Conservation (phyloP, 2,329 filamentous ascomycete genomes). For the Mycosphaerella sp. region DNA sequence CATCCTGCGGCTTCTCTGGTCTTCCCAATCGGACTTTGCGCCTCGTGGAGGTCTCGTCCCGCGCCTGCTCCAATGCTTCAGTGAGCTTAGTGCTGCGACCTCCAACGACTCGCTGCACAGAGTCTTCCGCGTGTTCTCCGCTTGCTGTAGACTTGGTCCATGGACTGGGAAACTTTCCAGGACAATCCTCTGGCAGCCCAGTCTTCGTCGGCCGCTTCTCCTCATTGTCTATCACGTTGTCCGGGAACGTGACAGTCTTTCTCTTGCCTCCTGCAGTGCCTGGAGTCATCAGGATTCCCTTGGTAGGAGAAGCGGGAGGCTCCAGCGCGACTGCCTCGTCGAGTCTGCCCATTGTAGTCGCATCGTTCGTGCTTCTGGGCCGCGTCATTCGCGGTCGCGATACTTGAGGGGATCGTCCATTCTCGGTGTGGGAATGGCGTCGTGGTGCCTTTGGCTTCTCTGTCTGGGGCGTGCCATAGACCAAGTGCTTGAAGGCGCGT, state of each 20-base stretch:
- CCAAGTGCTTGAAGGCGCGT: conserved; percentile 59
- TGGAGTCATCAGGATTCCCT: conserved; percentile 58
- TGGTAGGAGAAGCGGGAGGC: conserved; percentile 48
- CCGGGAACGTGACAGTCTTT: conserved; percentile 57
- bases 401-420: conserved; percentile 19
- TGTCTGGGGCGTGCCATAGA: conserved; percentile 58
- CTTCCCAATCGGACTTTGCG: conserved; percentile 23
- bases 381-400: conserved; percentile 27
- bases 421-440: conserved; percentile 30
- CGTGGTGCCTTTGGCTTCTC: conserved; percentile 34
- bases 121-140: conserved; percentile 26
- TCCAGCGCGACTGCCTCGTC: conserved; percentile 22
- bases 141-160: conserved; percentile 36
- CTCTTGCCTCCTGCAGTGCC: conserved; percentile 51
- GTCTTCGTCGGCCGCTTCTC: conserved; percentile 43
- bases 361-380: conserved; percentile 29
- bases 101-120: conserved; percentile 28
- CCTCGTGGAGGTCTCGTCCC: conserved; percentile 34
- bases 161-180: conserved; percentile 48
- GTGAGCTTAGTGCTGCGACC: conserved; percentile 39
- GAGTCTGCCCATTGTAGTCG: conserved; percentile 16
- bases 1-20: conserved; percentile 36
- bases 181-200: conserved; percentile 44
- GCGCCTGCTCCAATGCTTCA: conserved; percentile 41
- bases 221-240: conserved; percentile 53